phyloP scores from a whole-genome alignment of 805 yeast genomes.

The Barnettozyma populi region DNA sequence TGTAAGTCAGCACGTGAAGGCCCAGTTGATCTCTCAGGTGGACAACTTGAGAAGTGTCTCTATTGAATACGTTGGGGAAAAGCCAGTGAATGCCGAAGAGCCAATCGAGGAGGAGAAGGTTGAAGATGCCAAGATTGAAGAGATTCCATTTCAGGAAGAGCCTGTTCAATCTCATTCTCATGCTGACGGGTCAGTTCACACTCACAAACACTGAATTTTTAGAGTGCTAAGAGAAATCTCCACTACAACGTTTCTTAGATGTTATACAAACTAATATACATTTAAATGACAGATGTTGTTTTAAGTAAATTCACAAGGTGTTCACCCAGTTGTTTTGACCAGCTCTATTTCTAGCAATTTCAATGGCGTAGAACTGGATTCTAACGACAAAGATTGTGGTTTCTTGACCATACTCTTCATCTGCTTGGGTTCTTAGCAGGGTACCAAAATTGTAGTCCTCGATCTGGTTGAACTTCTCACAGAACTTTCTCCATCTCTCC shows the following conservation, averaged over 20 bases:
- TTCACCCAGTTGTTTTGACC: conserved; percentile 89
- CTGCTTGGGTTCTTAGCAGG: conserved; percentile 66
- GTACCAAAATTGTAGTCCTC: conserved; percentile 97
- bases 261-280: background rate
- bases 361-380: conserved; percentile 92
- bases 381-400: conserved; percentile 87
- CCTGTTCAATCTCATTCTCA: conserved; percentile 20
- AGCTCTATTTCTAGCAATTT: conserved; percentile 84
- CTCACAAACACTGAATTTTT: conserved; percentile 23
- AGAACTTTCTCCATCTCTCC: conserved; percentile 84
- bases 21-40: conserved; percentile 32
- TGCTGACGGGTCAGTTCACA: conserved; percentile 24
- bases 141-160: conserved; percentile 6
- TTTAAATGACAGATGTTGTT: background rate
- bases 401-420: conserved; percentile 73
- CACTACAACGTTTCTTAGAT: background rate
- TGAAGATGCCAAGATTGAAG: background rate
- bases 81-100: conserved; percentile 14
- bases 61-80: conserved; percentile 35
- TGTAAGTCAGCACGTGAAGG: conserved; percentile 33
- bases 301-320: background rate
- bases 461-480: conserved; percentile 76
- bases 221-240: too few relatives aligned
- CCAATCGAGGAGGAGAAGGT: background rate
- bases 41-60: conserved; percentile 39